These are phyloP conservation scores for Citrus trifoliata DNA, from an alignment of 345 rosid species.

Conservation along the genomic window DNA sequence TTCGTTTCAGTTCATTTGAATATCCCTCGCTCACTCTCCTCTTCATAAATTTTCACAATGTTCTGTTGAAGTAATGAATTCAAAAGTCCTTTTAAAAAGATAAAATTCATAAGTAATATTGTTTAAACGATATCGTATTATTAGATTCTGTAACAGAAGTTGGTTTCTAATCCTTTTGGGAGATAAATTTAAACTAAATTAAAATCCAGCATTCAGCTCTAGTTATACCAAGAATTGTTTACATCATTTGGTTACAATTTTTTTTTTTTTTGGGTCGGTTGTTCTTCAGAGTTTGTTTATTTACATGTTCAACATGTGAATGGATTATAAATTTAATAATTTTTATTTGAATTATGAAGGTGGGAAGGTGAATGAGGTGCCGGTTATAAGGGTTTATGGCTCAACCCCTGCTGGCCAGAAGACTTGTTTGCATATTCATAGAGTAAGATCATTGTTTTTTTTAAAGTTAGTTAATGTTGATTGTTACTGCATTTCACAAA, in stretches of 20 bases:
- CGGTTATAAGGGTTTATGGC: constrained; percentile 82
- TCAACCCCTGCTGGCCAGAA: constrained; percentile 94
- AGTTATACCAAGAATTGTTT: background rate
- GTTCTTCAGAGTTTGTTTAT: background rate
- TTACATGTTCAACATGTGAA: background rate
- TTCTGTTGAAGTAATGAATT: background rate
- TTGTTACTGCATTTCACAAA: background rate
- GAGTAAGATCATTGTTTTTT: constrained; percentile 37
- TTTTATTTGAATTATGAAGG: constrained; percentile 39
- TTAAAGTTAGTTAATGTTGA: background rate
- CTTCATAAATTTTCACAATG: background rate
- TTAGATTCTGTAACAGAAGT: too few species aligned
- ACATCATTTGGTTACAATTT: background rate
- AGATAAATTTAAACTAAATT: background rate
- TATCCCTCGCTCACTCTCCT: background rate
- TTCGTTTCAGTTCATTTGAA: background rate
- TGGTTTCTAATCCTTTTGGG: background rate
- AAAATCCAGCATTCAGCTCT: background rate
- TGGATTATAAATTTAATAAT: background rate
- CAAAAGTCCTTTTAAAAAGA: too few species aligned
- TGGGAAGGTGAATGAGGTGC: constrained; percentile 79
- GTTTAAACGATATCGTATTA: background rate
- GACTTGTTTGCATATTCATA: constrained; percentile 89
- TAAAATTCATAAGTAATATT: background rate
- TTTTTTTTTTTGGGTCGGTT: background rate